Conservation (phyloP, 2,329 filamentous ascomycete species). For the Ascochyta koolunga region DNA sequence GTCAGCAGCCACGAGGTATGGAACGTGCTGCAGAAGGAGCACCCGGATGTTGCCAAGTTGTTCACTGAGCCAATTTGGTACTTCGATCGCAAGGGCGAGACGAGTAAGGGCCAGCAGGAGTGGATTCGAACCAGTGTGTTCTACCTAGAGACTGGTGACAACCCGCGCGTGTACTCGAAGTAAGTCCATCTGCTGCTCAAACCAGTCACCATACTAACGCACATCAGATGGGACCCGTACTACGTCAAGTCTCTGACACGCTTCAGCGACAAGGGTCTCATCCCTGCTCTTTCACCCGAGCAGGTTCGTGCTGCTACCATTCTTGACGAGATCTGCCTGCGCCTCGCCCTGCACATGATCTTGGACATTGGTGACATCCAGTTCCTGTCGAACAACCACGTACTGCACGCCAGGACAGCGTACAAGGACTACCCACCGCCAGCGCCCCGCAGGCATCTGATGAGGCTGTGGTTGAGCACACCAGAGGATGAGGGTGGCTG, state of each 20-base stretch:
- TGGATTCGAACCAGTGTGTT: constrained; percentile 76
- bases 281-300: constrained; percentile 72
- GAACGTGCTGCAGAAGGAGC: constrained; percentile 76
- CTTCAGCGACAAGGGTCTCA: constrained; percentile 74
- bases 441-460: constrained; percentile 74
- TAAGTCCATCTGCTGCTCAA: constrained; percentile 32
- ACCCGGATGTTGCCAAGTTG: constrained; percentile 77
- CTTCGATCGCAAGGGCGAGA: constrained; percentile 89
- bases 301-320: constrained; percentile 72
- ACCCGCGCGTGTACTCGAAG: constrained; percentile 77
- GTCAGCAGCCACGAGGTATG: constrained; percentile 80
- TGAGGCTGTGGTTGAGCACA: constrained; percentile 83
- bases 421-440: constrained; percentile 76
- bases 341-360: constrained; percentile 80
- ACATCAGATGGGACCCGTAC: constrained; percentile 77
- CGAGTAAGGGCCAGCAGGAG: constrained; percentile 72
- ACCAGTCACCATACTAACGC: constrained; percentile 15
- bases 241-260: constrained; percentile 77
- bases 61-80: constrained; percentile 85
- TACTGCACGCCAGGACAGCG: constrained; percentile 80
- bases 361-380: constrained; percentile 88
- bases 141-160: constrained; percentile 73
- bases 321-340: constrained; percentile 76
- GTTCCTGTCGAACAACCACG: constrained; percentile 80
- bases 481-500: constrained; percentile 84